Percentiles rank a stretch among this genome's conserved stretches.
Evolutionary conservation across 192 early-diverging fungal genomes (phyloP).

Genomic region (Jimgerdemannia lactiflua): DNA sequence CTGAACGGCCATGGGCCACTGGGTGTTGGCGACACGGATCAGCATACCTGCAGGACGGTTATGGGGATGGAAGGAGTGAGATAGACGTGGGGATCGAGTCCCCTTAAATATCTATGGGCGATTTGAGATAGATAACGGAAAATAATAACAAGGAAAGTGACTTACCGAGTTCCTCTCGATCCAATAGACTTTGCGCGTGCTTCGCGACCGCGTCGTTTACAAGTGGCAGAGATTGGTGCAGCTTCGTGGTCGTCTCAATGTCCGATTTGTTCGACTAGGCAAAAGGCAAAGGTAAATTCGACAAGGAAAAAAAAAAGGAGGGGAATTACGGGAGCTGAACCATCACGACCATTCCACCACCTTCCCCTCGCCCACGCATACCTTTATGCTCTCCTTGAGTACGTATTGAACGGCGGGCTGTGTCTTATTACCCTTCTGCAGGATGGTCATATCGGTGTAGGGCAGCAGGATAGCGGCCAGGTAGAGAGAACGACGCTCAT

Average conservation of each 20-base stretch:
- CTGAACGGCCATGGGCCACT: slow-evolving; percentile 52
- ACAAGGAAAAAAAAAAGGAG: background rate
- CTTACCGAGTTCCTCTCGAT: slow-evolving; percentile 27
- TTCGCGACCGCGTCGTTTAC: slow-evolving; percentile 9
- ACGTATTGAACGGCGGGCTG: slow-evolving; percentile 45
- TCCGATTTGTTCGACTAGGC: slow-evolving; percentile 26
- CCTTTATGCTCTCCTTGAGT: slow-evolving; percentile 62
- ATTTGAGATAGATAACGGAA: too few relatives aligned
- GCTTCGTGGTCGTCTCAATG: slow-evolving; percentile 32
- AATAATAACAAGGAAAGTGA: background rate
- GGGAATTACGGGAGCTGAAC: background rate
- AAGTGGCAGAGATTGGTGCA: slow-evolving; percentile 23
- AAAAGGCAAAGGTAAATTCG: background rate
- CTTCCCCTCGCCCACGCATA: slow-evolving; percentile 11
- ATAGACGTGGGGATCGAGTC: too few relatives aligned
- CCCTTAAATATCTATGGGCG: background rate
- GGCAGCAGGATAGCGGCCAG: slow-evolving; percentile 60
- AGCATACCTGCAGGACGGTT: slow-evolving; percentile 36
- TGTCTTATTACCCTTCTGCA: slow-evolving; percentile 44
- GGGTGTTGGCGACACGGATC: slow-evolving; percentile 55
- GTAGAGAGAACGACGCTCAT: slow-evolving; percentile 41
- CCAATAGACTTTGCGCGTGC: slow-evolving; percentile 13
- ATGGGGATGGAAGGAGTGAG: background rate
- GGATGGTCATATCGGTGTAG: slow-evolving; percentile 33
- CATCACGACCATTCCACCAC: too few relatives aligned